phyloP scores from a whole-genome alignment of 2,329 filamentous ascomycete genomes.

The Tolypocladium tropicale region DNA sequence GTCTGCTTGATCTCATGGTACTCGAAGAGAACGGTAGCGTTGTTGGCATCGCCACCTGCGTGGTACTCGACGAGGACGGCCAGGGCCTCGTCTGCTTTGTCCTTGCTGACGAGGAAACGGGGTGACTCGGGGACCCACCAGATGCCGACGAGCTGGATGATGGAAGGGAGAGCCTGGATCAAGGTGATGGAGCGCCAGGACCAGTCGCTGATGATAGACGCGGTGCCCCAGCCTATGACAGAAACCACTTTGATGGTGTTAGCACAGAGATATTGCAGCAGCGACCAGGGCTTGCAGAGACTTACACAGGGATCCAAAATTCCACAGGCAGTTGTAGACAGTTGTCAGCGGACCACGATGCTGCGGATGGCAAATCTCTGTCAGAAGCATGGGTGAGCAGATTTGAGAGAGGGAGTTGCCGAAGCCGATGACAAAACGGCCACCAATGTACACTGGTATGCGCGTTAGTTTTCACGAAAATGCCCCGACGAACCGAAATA shows the following conservation, averaged over 20 bases:
- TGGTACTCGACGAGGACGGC: slow-evolving; percentile 53
- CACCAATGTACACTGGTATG: slow-evolving; percentile 24
- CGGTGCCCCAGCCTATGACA: slow-evolving; percentile 54
- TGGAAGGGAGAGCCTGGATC: slow-evolving; percentile 51
- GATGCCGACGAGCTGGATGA: slow-evolving; percentile 55
- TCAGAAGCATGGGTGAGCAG: slow-evolving; percentile 52
- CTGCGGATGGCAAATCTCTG: slow-evolving; percentile 58
- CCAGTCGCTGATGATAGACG: slow-evolving; percentile 48
- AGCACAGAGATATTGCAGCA: not conserved
- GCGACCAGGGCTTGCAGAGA: not conserved
- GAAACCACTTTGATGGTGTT: slow-evolving; percentile 32
- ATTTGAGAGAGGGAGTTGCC: slow-evolving; percentile 56
- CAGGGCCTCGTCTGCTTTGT: slow-evolving; percentile 51
- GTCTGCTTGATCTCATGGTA: slow-evolving; percentile 57
- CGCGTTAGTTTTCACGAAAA: not conserved
- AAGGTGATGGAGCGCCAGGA: slow-evolving; percentile 57
- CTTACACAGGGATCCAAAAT: slow-evolving; percentile 39
- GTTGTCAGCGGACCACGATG: slow-evolving; percentile 55
- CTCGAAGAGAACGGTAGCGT: slow-evolving; percentile 55
- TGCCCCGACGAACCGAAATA: not conserved
- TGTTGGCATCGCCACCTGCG: slow-evolving; percentile 46
- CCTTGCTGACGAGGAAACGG: slow-evolving; percentile 54
- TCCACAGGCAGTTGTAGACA: slow-evolving; percentile 61
- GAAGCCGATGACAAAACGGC: slow-evolving; percentile 43
- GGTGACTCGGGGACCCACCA: slow-evolving; percentile 60